Evolutionary conservation across 371 early-diverging fungal genomes (phyloP), one percentile per base, ranked within the genome.

Genomic region (Mortierella sp.): DNA sequence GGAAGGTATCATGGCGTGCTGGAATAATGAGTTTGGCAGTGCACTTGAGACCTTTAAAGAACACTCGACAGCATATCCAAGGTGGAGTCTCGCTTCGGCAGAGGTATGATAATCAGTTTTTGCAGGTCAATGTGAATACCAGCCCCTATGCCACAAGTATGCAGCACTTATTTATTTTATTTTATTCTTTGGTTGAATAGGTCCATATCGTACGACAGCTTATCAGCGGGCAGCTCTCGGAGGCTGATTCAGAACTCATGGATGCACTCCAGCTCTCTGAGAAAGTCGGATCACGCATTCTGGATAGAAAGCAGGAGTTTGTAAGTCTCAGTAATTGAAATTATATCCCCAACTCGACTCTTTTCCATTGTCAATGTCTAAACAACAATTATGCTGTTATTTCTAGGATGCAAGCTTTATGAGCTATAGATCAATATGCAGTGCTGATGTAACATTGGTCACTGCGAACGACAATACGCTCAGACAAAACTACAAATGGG

Each of bases 401-500:
- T 26, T 14, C n/a, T 52, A 69, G 84, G 77, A 79, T n/a, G 37
- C 72, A 57, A 83, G 52, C 32, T 83, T 70, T 32, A 61, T 76
- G 66, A 39, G 66, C 8, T 74, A 76, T 35, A 68, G 64, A 43
- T 71, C 72, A 1, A 40, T 70, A 43, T 83, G 73, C 49, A 72
- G 72, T 8, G 61, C 73, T 1, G 76, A 78, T 58, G 66, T 75
- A 32, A 66, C 57, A 2, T 28, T 83, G 45, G 40, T 65, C 24
- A 72, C 76, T 5, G 68, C 55, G n/a, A 70, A 72, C 62, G 78
- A 75, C 10, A 73, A 59, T 22, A 76, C 84, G 1, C 68, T 83
- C 28, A 79, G 84, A 32, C 73, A 78, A 40, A 85, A 85, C 70
- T 85, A 79, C 74, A 78, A 83, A 62, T 85, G 85, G 85, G 85